Conservation (phyloP, 2,329 filamentous ascomycete species). For the Hymenoscyphus infarciens region DNA sequence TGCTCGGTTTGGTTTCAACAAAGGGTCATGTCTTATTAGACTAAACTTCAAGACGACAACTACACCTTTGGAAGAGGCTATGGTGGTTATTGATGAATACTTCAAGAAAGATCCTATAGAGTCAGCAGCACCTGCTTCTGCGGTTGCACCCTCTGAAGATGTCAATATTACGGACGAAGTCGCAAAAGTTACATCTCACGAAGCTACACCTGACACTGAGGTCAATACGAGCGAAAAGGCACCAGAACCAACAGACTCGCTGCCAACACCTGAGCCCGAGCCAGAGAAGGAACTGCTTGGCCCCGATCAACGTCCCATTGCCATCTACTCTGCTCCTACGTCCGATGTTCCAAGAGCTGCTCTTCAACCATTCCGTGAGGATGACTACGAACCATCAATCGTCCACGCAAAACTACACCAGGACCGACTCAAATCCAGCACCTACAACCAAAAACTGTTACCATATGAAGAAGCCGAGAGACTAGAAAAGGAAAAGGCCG, state of each 20-base stretch:
- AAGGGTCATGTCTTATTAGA: conserved; percentile 74
- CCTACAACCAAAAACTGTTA: conserved; percentile 71
- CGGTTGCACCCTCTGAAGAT: background rate
- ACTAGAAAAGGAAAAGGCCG: conserved; percentile 61
- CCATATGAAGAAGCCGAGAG: conserved; percentile 80
- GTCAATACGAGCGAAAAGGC: background rate
- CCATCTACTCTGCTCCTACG: conserved; percentile 74
- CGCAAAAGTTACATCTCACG: background rate
- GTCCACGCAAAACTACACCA: conserved; percentile 75
- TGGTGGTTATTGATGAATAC: conserved; percentile 73
- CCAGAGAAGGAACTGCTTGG: conserved; percentile 23
- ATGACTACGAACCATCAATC: conserved; percentile 73
- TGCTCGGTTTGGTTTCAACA: conserved; percentile 81
- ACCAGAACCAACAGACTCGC: background rate
- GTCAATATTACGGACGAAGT: background rate
- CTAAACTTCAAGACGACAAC: conserved; percentile 74
- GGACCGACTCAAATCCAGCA: conserved; percentile 55
- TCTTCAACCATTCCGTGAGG: conserved; percentile 60
- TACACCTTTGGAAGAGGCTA: conserved; percentile 78
- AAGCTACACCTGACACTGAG: background rate
- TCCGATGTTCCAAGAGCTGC: conserved; percentile 74
- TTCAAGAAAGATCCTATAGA: conserved; percentile 47
- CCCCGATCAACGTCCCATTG: conserved; percentile 49
- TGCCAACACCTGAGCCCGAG: background rate
- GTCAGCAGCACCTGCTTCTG: conserved; percentile 2